Conservation (phyloP, 2,329 filamentous ascomycete genomes). For the Dothideomycetidae sp. region DNA sequence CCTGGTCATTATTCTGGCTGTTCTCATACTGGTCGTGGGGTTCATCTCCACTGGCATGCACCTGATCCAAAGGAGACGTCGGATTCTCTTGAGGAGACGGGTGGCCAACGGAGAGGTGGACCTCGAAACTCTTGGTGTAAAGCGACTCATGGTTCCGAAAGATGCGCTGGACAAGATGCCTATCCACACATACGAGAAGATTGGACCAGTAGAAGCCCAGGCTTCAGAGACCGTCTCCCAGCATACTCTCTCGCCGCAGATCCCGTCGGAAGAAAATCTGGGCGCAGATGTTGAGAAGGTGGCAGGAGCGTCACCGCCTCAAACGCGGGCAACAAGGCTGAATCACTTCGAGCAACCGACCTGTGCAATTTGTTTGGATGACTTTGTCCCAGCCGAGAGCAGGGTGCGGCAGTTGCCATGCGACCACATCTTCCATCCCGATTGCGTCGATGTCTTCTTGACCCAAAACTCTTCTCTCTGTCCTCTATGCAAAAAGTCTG, state of each 20-base stretch:
- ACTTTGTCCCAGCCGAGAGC: constrained; percentile 55
- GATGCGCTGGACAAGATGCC: constrained; percentile 60
- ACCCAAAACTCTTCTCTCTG: constrained; percentile 69
- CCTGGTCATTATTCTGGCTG: constrained; percentile 51
- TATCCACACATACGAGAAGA: constrained; percentile 52
- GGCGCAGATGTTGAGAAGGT: too few relatives aligned
- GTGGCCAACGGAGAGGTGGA: constrained; percentile 70
- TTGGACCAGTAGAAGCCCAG: not conserved
- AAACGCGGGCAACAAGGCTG: not conserved
- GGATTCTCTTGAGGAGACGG: constrained; percentile 51
- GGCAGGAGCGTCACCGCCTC: too few relatives aligned
- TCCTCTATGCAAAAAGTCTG: constrained; percentile 75
- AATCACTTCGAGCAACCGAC: constrained; percentile 53
- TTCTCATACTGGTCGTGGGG: constrained; percentile 54
- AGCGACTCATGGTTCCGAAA: constrained; percentile 61
- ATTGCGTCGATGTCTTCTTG: constrained; percentile 80
- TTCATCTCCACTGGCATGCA: constrained; percentile 62
- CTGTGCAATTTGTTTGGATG: constrained; percentile 81
- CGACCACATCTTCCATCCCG: constrained; percentile 82
- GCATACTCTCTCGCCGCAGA: constrained; percentile 4
- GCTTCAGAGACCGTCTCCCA: constrained; percentile 7
- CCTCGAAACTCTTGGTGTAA: constrained; percentile 73
- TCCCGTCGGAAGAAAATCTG: not conserved
- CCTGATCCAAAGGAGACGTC: constrained; percentile 55
- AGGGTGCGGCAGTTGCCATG: constrained; percentile 77